Base-by-base conservation (phyloP, 1,284 basidiomycete species). In the Ceratobasidium sp. region DNA sequence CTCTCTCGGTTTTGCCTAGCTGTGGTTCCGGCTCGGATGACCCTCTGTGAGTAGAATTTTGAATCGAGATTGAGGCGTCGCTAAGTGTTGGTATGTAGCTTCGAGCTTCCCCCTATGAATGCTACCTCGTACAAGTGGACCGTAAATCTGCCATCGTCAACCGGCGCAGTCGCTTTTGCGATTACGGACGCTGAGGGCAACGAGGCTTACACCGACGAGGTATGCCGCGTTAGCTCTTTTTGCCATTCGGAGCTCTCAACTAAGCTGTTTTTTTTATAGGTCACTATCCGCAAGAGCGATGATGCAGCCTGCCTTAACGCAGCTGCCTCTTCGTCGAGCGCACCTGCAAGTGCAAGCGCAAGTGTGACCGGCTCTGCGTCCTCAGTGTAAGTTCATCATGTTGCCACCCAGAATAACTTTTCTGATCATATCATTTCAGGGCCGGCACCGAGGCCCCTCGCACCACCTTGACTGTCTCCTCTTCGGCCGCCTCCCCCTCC, bases 121-220 rank as follows among this genome's bases (percentile, higher is more conserved):
- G 47, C 43, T 35, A 70, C 54, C 16, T 23, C 67, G 8, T 70
- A 70, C 46, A 16, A 70, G 11, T 70, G 67, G 67, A 70, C 67
- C 30, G 67, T 70, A 18, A 70, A 70, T 46, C 11, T 70, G 6
- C 67, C 67, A 18, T 49, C 67, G 16, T 58, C 55, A 18, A 59
- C 43, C 18, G 55, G 55, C 35, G 54, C 67, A 30, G 46, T 70
- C 30, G 67, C 67, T 18, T 70, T 70, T 59, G 67, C 44, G 14
- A 70, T 70, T 18, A 57, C 55, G 18, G 67, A 70, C 44, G 43
- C 18, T n/a, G 23, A 38, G 30, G 67, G 67, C 3, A 70, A 70
- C 26, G 67, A 70, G 32, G 67, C 67, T 1, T 70, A 59, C n/a
- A 70, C 67, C 30, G 67, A 70, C 44, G 67, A 70, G 44, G 67